These are phyloP conservation scores for Smallanthus sonchifolius DNA, from an alignment of 129 eudicot genomes.

Conservation along the genomic window DNA sequence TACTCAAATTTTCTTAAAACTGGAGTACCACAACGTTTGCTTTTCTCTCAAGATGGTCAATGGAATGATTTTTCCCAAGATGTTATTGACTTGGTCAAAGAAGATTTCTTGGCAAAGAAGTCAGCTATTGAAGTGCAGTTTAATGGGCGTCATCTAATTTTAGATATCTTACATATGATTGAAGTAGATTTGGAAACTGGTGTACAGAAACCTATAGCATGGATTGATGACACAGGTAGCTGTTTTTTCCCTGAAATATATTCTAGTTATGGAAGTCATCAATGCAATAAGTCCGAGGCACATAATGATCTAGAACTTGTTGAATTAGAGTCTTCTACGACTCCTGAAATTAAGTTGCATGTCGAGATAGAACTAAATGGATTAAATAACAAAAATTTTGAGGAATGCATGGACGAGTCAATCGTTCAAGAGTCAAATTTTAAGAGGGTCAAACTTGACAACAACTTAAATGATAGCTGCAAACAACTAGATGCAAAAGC, in stretches of 20 bases:
- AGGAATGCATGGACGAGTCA: slow-evolving; percentile 55
- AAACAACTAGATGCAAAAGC: slow-evolving; percentile 22
- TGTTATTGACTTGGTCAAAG: slow-evolving; percentile 36
- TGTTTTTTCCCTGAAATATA: slow-evolving; percentile 54
- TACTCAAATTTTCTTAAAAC: slow-evolving; percentile 49
- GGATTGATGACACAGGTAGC: slow-evolving; percentile 60
- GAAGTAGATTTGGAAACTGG: slow-evolving; percentile 50
- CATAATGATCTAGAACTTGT: slow-evolving; percentile 19
- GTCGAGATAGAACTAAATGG: slow-evolving; percentile 61
- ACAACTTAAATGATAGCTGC: slow-evolving; percentile 26
- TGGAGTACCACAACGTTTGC: slow-evolving; percentile 46
- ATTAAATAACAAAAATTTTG: slow-evolving; percentile 20
- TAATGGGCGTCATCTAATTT: slow-evolving; percentile 30
- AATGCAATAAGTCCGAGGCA: slow-evolving; percentile 22
- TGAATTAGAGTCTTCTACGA: slow-evolving; percentile 16
- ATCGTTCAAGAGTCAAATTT: slow-evolving; percentile 41
- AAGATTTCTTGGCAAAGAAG: slow-evolving; percentile 39
- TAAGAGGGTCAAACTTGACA: slow-evolving; percentile 38
- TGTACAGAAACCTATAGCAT: slow-evolving; percentile 56
- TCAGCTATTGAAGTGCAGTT: slow-evolving; percentile 40
- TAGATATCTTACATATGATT: slow-evolving; percentile 53
- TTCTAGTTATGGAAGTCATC: slow-evolving; percentile 27
- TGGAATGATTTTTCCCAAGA: slow-evolving; percentile 51
- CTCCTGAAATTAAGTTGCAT: slow-evolving; percentile 49
- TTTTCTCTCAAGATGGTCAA: slow-evolving; percentile 45